Conservation (phyloP, 345 rosid genomes). For the Cochlearia excelsa region DNA sequence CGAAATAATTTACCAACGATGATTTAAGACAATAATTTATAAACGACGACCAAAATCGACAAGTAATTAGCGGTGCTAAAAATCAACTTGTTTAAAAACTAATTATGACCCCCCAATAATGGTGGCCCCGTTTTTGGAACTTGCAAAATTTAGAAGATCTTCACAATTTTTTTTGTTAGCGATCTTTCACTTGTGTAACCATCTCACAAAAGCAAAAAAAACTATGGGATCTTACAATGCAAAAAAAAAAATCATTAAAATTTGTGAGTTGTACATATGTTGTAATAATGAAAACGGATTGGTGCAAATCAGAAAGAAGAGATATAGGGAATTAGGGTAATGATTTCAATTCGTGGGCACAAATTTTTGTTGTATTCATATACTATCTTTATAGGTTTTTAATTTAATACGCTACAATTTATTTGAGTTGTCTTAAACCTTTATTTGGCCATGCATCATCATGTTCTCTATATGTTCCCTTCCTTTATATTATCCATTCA, state of each 20-base stretch:
- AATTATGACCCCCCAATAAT: neutral
- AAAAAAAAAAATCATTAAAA: constrained; percentile 1
- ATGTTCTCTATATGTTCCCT: constrained; percentile 33
- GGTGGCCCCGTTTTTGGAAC: constrained; percentile 16
- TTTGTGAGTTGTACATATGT: constrained; percentile 9
- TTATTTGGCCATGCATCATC: constrained; percentile 39
- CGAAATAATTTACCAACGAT: neutral
- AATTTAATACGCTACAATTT: neutral
- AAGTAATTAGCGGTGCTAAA: constrained; percentile 10
- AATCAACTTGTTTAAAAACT: neutral
- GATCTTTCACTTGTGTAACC: neutral
- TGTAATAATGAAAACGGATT: constrained; percentile 25
- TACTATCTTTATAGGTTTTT: constrained; percentile 14
- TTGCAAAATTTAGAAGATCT: constrained; percentile 17
- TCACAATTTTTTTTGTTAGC: neutral
- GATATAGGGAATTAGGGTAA: constrained; percentile 27
- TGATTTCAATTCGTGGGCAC: constrained; percentile 37
- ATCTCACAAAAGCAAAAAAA: neutral
- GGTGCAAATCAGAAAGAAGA: constrained; percentile 5
- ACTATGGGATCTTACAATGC: neutral
- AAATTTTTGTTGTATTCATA: constrained; percentile 17
- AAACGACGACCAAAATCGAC: constrained; percentile 18
- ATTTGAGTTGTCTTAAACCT: constrained; percentile 32
- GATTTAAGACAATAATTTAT: neutral
- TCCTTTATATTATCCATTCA: constrained; percentile 30